Base-by-base conservation (phyloP, 257 asterid genomes). In the Jacaranda mimosifolia region DNA sequence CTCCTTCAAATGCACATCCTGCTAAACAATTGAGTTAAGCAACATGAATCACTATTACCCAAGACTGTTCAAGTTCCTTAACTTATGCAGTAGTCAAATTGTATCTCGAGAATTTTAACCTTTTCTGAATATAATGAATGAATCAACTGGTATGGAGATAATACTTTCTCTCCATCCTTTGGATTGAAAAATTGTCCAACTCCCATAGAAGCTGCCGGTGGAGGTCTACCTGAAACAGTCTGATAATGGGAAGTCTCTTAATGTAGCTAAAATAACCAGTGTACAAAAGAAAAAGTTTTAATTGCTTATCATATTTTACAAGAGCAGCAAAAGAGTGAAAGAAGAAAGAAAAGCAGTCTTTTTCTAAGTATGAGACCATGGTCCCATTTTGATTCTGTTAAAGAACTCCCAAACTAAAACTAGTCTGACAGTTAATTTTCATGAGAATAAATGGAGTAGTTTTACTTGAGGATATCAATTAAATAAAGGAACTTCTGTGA, bases 161-260 rank as follows among this genome's bases (percentile, higher is more conserved):
- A 84, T 17, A 75, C 71, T 68, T 76, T 81, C 80, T 93, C 87
- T 74, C 98, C 97, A 73, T 89, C 92, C 74, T 85, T 80, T 76
- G 89, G 89, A 79, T 88, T 81, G 81, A 93, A 96, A 89, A 96
- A 96, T 76, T 96, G 99, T 76, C 98, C 99, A 45, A 93, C 91
- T 80, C 98, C 99, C 99, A 96, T 96, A 77, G 99, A 96, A 79
- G 92, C 85, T 12, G 97, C 97, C 18, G 99, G 99, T 55, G 97
- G 98, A 80, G 98, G 98, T 87, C 97, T 85, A 66, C 98, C 99
- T 69, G 98, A 96, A 79, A 93, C 80, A 84, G 95, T 87, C 99
- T 96, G 90, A 73, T 76, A 70, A 85, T 64, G 53, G 70, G 55
- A 81, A 77, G 73, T 81, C 64, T 70, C 78, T 79, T 52, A 73